Base-by-base conservation (phyloP, 2,329 filamentous ascomycete genomes). In the Penicillium palitans region DNA sequence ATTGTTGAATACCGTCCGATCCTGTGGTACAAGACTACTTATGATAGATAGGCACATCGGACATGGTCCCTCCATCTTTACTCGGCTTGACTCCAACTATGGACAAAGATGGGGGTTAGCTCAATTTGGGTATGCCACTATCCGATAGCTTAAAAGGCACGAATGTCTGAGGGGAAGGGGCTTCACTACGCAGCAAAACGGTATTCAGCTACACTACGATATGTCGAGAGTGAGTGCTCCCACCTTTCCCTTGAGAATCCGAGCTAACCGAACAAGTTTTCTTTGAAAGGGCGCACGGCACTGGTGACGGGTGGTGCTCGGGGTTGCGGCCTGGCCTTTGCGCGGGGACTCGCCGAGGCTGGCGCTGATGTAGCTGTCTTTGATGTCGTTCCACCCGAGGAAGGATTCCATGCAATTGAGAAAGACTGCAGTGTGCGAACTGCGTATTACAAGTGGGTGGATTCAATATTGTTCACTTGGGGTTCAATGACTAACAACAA, bases 301-400 rank as follows among this genome's bases (percentile, higher is more conserved):
- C 60, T 81, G 31, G 72, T 81, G 6, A 81, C 80, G 2, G 79
- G 80, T 21, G 80, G 78, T n/a, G 76, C 77, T 9, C 69, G 76
- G 50, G 80, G 79, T 6, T 77, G 77, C 50, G 80, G 80, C 2
- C 71, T 81, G 3, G 74, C 76, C 7, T 78, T 80, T 58, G 78
- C 76, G 3, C 65, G 76, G 53, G 78, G 75, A 2, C 73, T 80
- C 0, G 78, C 78, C 19, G 78, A 80, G 67, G 78, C 76, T 19
- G 78, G 78, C 2, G 79, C 78, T 8, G 68, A 80, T 57, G 69
- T 80, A 17, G 78, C 76, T 15, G 71, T 81, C 40, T 80, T 81
- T 59, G 79, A 82, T 60, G 66, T 81, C 15, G 78, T 80, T 51
- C 69, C 73, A 21, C 78, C 73, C 0, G 71, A 70, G 0, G 58